Conservation (phyloP, 805 yeast genomes). For the Yarrowia osloensis region DNA sequence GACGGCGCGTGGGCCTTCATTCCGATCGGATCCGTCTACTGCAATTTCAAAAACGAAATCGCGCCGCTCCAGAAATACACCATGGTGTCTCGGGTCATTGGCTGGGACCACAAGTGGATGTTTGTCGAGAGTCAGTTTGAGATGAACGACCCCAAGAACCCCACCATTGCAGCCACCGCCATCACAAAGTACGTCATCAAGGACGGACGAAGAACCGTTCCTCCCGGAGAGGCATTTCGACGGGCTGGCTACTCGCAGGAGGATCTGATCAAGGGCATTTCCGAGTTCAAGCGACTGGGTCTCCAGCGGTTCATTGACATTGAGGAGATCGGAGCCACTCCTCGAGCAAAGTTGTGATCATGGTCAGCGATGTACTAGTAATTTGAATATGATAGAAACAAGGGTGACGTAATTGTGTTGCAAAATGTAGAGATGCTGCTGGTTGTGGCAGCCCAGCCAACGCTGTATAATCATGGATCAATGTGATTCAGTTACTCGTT, state of each 20-base stretch:
- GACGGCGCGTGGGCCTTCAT: constrained; percentile 54
- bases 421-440: too few relatives aligned
- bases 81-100: constrained; percentile 60
- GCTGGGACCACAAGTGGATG: constrained; percentile 90
- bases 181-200: constrained; percentile 82
- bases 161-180: constrained; percentile 56
- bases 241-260: constrained; percentile 58
- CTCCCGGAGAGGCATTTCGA: constrained; percentile 61
- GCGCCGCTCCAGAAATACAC: constrained; percentile 61
- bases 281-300: constrained; percentile 35
- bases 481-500: too few relatives aligned
- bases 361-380: neutral
- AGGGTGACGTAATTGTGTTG: too few relatives aligned
- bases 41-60: constrained; percentile 72
- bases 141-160: constrained; percentile 42
- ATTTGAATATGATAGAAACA: neutral
- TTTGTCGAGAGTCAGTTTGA: constrained; percentile 67
- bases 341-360: neutral
- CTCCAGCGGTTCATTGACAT: constrained; percentile 12
- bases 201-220: constrained; percentile 70
- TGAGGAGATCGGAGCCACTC: neutral
- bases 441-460: too few relatives aligned
- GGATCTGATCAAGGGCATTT: constrained; percentile 40
- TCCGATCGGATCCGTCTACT: constrained; percentile 74
- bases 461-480: too few relatives aligned